phyloP scores from a whole-genome alignment of 257 asterid species.

The Plantago major region DNA sequence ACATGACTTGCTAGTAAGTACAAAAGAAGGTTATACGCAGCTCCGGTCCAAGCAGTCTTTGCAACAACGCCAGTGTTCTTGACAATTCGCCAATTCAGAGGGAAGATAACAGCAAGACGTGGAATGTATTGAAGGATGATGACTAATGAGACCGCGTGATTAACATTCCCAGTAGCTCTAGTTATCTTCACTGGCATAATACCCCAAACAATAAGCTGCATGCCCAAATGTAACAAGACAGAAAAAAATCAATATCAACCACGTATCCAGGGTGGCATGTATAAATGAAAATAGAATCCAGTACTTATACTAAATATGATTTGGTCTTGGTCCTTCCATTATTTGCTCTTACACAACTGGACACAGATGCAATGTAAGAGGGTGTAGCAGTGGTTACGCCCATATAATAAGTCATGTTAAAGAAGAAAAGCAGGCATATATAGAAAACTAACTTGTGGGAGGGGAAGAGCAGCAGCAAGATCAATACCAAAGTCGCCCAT shows the following conservation, averaged over 20 bases:
- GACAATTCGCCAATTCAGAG: conserved; percentile 55
- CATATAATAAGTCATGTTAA: too few relatives aligned
- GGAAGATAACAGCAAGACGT: conserved; percentile 61
- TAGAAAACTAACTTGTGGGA: conserved; percentile 58
- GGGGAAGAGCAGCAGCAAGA: conserved; percentile 83
- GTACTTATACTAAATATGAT: too few relatives aligned
- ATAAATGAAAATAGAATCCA: background rate
- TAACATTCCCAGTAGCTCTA: conserved; percentile 43
- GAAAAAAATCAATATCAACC: too few relatives aligned
- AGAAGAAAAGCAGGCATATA: too few relatives aligned
- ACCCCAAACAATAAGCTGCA: conserved; percentile 67
- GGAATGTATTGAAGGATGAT: conserved; percentile 87
- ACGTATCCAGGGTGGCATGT: background rate
- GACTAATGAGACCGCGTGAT: conserved; percentile 60
- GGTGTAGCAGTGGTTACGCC: too few relatives aligned
- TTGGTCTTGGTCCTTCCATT: too few relatives aligned
- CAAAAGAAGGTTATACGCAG: conserved; percentile 76
- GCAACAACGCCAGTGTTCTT: conserved; percentile 84
- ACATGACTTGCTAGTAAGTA: conserved; percentile 87
- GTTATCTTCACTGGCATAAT: conserved; percentile 48
- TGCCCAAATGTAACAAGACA: background rate
- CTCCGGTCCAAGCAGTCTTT: conserved; percentile 89
- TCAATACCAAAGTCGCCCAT: conserved; percentile 63
- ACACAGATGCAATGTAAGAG: too few relatives aligned
- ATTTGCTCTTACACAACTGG: too few relatives aligned